These are phyloP conservation scores for Cyclaneusma minus DNA, from an alignment of 2,329 filamentous ascomycete species.

Conservation along the genomic window DNA sequence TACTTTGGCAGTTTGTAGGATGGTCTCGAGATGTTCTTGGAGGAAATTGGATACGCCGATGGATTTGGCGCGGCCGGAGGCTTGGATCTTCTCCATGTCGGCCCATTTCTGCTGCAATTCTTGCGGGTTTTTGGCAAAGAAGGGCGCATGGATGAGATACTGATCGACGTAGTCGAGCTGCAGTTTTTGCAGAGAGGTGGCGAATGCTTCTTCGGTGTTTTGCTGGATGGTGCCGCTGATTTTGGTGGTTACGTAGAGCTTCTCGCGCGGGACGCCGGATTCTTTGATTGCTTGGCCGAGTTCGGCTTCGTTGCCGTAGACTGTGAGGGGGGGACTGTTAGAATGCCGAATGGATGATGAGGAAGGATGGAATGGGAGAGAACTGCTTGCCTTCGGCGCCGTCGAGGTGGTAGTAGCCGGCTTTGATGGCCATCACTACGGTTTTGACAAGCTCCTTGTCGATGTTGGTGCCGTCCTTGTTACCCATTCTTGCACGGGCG, in stretches of 20 bases:
- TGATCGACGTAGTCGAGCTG: constrained; percentile 56
- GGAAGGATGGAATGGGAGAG: too few relatives aligned
- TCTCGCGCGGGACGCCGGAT: constrained; percentile 44
- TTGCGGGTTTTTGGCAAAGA: constrained; percentile 28
- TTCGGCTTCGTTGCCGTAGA: constrained; percentile 51
- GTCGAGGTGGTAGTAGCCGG: constrained; percentile 61
- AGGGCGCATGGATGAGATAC: constrained; percentile 48
- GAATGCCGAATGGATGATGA: constrained; percentile 15
- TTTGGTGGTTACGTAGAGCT: constrained; percentile 56
- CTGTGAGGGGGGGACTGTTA: constrained; percentile 27
- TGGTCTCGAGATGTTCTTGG: constrained; percentile 34
- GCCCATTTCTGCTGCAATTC: constrained; percentile 44
- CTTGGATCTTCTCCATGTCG: constrained; percentile 48
- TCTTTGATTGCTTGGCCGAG: constrained; percentile 58
- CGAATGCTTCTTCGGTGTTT: constrained; percentile 31
- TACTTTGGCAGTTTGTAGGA: constrained; percentile 43
- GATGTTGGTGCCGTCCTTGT: constrained; percentile 31
- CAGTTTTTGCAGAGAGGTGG: constrained; percentile 47
- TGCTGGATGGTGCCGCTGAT: constrained; percentile 21
- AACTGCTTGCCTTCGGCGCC: constrained; percentile 46
- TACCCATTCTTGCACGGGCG: constrained; percentile 33
- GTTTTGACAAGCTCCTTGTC: constrained; percentile 37
- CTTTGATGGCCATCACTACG: constrained; percentile 45
- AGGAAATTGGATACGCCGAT: constrained; percentile 71
- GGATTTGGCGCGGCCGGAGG: constrained; percentile 46